Evolutionary conservation across 1,139 yeast species (phyloP), one percentile per base, ranked within the genome.

Genomic region (Saccharomyces pastorianus): DNA sequence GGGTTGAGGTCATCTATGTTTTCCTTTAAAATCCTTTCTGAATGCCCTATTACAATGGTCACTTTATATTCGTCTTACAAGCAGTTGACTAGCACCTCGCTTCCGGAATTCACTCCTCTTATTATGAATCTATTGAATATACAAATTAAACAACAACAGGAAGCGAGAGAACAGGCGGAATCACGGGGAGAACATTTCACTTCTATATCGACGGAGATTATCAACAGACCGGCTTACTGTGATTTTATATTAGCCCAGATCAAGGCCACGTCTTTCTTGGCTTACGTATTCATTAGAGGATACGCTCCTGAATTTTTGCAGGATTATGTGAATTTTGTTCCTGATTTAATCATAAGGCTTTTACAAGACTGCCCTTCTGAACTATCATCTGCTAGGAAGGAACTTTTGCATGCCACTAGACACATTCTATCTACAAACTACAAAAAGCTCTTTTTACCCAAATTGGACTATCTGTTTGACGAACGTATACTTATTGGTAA

Each of bases 341-440:
- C 99, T 0, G 96, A 88, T 59, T 81, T 91, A 51, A 88, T 93
- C 31, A 80, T 93, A 56, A 76, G 98, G 60, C 74, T 95, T 49
- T 74, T 95, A 49, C 96, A 90, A 69, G 99, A 95, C 68, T 93
- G 98, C 67, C 99, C 99, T 4, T 85, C 96, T n/a, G 98, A 93
- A 68, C 75, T 90, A 51, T 87, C 96, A 2, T 85, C 91, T 4
- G 96, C 97, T 0, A 77, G 99, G 64, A 90, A 93, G 67, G 99
- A 95, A 70, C 74, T 95, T 49, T 75, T 95, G 46, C 98, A 93
- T 60, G 97, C 98, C 0, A 89, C 96, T 4, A 79, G 99, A 65
- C 99, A 95, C 66, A 89, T 95, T 26, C 74, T 95, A 53, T 88
- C 96, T 4, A 91, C 98, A 0, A 90, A 91, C 27, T 88, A 88